These are phyloP conservation scores for Heritiera fomes DNA, from an alignment of 345 rosid genomes.

Conservation along the genomic window DNA sequence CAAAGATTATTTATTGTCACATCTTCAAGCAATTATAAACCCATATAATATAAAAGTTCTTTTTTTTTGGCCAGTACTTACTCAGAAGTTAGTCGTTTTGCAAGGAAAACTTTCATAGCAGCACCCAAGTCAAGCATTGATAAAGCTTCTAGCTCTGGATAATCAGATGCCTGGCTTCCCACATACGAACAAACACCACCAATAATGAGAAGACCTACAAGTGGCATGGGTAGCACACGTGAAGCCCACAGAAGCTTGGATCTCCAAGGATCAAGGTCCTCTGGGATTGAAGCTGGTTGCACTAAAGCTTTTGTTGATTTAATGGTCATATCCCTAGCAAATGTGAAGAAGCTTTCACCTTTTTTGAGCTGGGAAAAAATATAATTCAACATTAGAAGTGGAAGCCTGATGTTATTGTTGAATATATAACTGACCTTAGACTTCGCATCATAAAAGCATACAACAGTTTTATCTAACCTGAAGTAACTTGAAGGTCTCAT, in stretches of 20 bases:
- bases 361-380: slow-evolving; percentile 60
- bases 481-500: slow-evolving; percentile 84
- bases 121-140: slow-evolving; percentile 80
- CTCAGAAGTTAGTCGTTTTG: slow-evolving; percentile 86
- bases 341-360: slow-evolving; percentile 87
- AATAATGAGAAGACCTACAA: slow-evolving; percentile 84
- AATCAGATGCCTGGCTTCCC: slow-evolving; percentile 58
- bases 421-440: neutral
- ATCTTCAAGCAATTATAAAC: neutral
- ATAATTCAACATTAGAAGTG: slow-evolving; percentile 22
- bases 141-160: slow-evolving; percentile 82
- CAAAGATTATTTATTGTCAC: neutral
- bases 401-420: slow-evolving; percentile 11
- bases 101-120: slow-evolving; percentile 92
- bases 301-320: slow-evolving; percentile 82
- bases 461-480: slow-evolving; percentile 53
- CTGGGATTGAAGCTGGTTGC: slow-evolving; percentile 54
- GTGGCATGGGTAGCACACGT: slow-evolving; percentile 95
- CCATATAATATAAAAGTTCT: too few relatives aligned
- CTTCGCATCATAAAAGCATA: neutral
- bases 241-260: slow-evolving; percentile 96
- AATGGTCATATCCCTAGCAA: slow-evolving; percentile 85
- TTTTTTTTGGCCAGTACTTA: slow-evolving; percentile 35
- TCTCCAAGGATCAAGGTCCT: slow-evolving; percentile 79
- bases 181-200: slow-evolving; percentile 67